phyloP scores from a whole-genome alignment of 2,329 filamentous ascomycete genomes.

The Alternaria gaisen region DNA sequence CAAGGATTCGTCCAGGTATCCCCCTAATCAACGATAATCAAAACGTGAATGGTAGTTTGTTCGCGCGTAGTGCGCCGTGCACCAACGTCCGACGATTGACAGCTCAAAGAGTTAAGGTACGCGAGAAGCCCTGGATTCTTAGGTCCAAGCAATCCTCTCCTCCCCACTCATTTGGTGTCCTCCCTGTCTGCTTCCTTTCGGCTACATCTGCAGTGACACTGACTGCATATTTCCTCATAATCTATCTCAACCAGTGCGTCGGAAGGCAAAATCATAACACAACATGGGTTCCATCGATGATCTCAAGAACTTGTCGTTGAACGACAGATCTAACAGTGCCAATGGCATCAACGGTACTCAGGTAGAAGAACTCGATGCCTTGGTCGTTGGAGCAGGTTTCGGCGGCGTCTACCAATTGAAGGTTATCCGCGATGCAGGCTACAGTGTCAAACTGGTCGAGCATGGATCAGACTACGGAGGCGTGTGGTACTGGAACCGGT shows the following conservation, averaged over 20 bases:
- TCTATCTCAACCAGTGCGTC: neutral
- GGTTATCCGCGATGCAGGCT: constrained; percentile 33
- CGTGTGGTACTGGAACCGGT: constrained; percentile 41
- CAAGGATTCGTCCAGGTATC: neutral
- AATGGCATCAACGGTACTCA: neutral
- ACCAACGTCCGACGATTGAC: neutral
- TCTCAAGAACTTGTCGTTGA: neutral
- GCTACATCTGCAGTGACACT: neutral
- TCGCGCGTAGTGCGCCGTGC: neutral
- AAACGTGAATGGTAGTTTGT: neutral
- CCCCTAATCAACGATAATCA: neutral
- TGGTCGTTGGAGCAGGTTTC: constrained; percentile 42
- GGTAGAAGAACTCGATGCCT: constrained; percentile 28
- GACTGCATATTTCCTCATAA: neutral
- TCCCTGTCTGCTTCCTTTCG: neutral
- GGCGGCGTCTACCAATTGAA: constrained; percentile 41
- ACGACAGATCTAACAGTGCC: neutral
- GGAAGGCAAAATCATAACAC: neutral
- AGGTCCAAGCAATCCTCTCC: neutral
- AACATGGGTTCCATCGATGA: constrained; percentile 15
- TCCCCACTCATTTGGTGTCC: neutral
- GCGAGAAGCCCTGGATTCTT: neutral
- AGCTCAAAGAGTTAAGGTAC: neutral
- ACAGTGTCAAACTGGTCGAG: constrained; percentile 35
- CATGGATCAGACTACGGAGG: constrained; percentile 30